These are phyloP conservation scores for Protomyces arabidopsidicola DNA, from an alignment of 1,139 yeast genomes.

Conservation along the genomic window DNA sequence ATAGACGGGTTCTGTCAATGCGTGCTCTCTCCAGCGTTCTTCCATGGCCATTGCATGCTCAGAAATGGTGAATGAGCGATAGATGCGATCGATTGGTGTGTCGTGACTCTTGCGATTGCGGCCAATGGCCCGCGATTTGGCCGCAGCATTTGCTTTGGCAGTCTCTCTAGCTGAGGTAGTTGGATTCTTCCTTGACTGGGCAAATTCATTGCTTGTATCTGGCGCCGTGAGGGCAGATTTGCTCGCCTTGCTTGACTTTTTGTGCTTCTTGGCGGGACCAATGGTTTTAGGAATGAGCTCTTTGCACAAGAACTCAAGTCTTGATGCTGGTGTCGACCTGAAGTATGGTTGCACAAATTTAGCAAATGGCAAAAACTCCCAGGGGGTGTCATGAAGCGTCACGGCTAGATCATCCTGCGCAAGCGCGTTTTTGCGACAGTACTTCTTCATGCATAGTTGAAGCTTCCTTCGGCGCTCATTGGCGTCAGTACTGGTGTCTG, in stretches of 20 bases:
- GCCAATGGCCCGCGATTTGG: not conserved
- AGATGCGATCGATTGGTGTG: not conserved
- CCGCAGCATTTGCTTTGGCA: not conserved
- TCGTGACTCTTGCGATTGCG: not conserved
- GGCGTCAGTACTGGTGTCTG: not conserved
- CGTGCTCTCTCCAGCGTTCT: not conserved
- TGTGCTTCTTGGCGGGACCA: not conserved
- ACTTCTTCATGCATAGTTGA: not conserved
- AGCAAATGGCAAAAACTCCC: not conserved
- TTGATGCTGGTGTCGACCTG: not conserved
- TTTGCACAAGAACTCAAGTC: not conserved
- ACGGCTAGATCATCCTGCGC: not conserved
- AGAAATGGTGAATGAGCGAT: not conserved
- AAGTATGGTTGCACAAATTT: not conserved
- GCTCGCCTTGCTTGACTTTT: not conserved
- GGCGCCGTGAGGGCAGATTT: not conserved
- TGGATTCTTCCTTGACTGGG: not conserved
- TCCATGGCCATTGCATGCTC: not conserved
- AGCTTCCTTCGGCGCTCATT: not conserved
- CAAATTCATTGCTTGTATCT: not conserved
- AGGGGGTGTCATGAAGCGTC: not conserved
- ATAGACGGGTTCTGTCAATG: not conserved
- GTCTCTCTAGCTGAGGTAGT: not conserved
- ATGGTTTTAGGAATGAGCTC: not conserved
- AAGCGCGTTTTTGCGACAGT: not conserved